A percentile compares a stretch with the other conserved stretches of the same genome.
phyloP scores from a whole-genome alignment of 345 rosid genomes.

The Salix exigua region DNA sequence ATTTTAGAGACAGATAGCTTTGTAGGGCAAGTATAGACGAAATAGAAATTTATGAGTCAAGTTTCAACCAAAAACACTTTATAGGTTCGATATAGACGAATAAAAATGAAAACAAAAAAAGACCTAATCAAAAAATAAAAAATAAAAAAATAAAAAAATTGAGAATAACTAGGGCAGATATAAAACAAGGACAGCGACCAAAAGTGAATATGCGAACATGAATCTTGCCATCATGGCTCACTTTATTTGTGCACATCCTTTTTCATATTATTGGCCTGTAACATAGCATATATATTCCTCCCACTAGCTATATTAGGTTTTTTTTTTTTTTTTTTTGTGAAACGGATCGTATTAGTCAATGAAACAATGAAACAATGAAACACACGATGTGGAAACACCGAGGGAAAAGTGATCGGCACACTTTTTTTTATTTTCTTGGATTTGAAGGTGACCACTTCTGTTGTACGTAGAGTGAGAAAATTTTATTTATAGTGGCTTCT shows the following conservation, averaged over 20 bases:
- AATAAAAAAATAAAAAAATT: too few species aligned
- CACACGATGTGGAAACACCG: background rate
- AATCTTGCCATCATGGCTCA: conserved; percentile 5
- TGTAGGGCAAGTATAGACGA: too few species aligned
- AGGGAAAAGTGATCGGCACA: background rate
- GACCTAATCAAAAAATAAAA: too few species aligned
- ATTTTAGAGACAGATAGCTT: too few species aligned
- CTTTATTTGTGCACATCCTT: background rate
- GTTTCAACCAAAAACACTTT: too few species aligned
- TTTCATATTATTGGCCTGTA: background rate
- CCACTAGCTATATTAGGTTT: background rate
- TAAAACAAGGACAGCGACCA: too few species aligned
- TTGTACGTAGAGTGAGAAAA: background rate
- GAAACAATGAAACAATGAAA: background rate
- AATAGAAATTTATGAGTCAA: too few species aligned
- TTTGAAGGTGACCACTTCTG: background rate
- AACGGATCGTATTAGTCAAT: conserved; percentile 6
- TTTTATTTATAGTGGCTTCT: background rate
- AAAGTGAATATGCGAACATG: background rate
- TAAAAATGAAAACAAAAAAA: too few species aligned
- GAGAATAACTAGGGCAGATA: too few species aligned
- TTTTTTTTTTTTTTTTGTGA: background rate
- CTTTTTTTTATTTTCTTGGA: background rate
- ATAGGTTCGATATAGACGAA: too few species aligned
- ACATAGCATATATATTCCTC: background rate